phyloP scores from a whole-genome alignment of 306 rosid genomes.

The Begonia fuchsioides region DNA sequence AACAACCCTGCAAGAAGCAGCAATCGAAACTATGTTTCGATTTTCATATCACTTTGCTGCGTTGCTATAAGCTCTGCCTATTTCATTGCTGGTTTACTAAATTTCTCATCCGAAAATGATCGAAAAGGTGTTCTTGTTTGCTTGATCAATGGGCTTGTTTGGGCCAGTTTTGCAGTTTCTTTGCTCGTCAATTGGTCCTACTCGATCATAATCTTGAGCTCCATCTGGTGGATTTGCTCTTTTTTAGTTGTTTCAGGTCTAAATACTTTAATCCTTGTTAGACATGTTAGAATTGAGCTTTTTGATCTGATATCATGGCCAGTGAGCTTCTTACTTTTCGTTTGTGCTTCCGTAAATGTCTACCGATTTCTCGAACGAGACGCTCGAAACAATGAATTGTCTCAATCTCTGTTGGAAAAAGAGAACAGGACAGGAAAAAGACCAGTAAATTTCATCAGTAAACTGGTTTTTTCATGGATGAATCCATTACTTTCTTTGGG shows the following conservation, averaged over 20 bases:
- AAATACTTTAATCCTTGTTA: conserved; percentile 23
- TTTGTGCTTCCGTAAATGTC: conserved; percentile 30
- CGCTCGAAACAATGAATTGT: conserved; percentile 11
- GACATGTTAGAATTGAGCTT: conserved; percentile 13
- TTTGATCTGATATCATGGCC: conserved; percentile 28
- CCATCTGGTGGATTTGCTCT: conserved; percentile 46
- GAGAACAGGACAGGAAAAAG: conserved; percentile 6
- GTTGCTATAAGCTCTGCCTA: conserved; percentile 24
- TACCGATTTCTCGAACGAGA: conserved; percentile 9
- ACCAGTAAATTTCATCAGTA: conserved; percentile 24
- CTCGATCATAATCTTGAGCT: conserved; percentile 22
- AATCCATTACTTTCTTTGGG: conserved; percentile 42
- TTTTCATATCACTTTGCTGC: conserved; percentile 29
- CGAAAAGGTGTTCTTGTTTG: conserved; percentile 16
- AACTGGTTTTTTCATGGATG: conserved; percentile 54
- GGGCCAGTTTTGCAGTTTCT: conserved; percentile 37
- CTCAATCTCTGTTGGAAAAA: conserved; percentile 34
- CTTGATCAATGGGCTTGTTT: conserved; percentile 28
- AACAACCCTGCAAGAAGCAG: conserved; percentile 1
- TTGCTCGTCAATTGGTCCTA: conserved; percentile 30
- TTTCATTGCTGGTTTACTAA: conserved; percentile 23
- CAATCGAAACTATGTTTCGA: conserved; percentile 17
- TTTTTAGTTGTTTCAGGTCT: conserved; percentile 28
- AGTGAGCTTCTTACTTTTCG: conserved; percentile 23
- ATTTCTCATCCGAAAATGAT: conserved; percentile 14